phyloP scores from a whole-genome alignment of 1,139 yeast genomes.

The Taphrina communis region DNA sequence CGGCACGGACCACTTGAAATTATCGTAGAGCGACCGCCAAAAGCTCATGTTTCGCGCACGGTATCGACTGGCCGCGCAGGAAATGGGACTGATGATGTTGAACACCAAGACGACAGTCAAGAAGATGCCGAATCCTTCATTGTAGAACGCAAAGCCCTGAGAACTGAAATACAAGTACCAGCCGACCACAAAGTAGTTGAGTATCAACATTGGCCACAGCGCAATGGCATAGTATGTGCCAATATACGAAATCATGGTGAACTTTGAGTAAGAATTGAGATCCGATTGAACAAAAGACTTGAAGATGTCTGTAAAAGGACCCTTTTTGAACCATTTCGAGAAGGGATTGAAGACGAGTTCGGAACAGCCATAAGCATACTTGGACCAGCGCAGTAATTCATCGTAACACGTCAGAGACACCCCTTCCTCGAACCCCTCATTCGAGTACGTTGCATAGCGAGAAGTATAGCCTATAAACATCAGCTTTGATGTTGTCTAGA shows the following conservation, averaged over 20 bases:
- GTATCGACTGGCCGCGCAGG: conserved; percentile 43
- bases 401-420: conserved; percentile 45
- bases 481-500: neutral
- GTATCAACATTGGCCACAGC: conserved; percentile 41
- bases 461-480: conserved; percentile 42
- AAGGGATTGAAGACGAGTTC: conserved; percentile 44
- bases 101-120: conserved; percentile 43
- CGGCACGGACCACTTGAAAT: conserved; percentile 42
- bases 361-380: conserved; percentile 45
- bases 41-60: conserved; percentile 42
- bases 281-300: conserved; percentile 42
- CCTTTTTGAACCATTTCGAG: conserved; percentile 42
- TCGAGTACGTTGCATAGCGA: conserved; percentile 42
- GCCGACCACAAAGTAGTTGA: conserved; percentile 44
- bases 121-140: conserved; percentile 42
- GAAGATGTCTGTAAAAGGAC: conserved; percentile 44
- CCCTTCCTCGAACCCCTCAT: conserved; percentile 44
- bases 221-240: conserved; percentile 45
- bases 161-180: conserved; percentile 42
- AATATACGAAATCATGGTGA: conserved; percentile 44
- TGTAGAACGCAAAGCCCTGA: conserved; percentile 40
- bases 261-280: conserved; percentile 43
- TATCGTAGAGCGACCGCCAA: conserved; percentile 40
- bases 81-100: conserved; percentile 43
- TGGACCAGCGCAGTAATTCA: conserved; percentile 45